These are phyloP conservation scores for Melampsora abietis-canadensis DNA, from an alignment of 1,284 basidiomycete genomes.

Conservation along the genomic window DNA sequence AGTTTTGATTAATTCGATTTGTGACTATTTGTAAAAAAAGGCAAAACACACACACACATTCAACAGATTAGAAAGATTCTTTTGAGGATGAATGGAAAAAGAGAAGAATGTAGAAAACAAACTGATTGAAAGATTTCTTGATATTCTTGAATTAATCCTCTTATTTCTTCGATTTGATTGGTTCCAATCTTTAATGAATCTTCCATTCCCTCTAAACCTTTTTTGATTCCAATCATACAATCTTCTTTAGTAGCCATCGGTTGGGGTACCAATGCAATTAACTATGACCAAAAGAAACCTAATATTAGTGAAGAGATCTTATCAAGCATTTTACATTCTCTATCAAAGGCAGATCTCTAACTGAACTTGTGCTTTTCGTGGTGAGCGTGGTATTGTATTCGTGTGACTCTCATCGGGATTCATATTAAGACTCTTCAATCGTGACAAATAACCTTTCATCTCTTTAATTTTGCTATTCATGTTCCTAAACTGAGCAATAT, in stretches of 20 bases:
- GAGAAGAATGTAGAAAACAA: background rate
- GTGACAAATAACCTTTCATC: constrained; percentile 15
- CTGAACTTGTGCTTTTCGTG: background rate
- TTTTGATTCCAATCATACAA: constrained; percentile 2
- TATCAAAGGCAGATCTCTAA: background rate
- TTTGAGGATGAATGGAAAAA: background rate
- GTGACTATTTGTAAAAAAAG: background rate
- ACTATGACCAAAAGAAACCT: too few relatives aligned
- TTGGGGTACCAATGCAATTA: background rate
- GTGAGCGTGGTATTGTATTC: background rate
- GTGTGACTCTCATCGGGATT: too few relatives aligned
- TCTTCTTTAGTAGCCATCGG: background rate
- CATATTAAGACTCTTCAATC: background rate
- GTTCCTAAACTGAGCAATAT: constrained; percentile 10
- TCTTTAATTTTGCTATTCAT: constrained; percentile 18
- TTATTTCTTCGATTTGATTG: background rate
- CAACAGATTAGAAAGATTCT: background rate
- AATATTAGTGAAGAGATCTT: background rate
- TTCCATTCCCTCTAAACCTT: background rate
- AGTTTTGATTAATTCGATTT: background rate
- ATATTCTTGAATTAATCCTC: background rate
- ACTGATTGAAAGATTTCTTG: background rate
- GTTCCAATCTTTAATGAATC: background rate
- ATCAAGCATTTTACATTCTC: background rate
- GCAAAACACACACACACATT: too few relatives aligned